These are phyloP conservation scores for Pyrrhoderma noxium DNA, from an alignment of 1,284 basidiomycete genomes.

Conservation along the genomic window DNA sequence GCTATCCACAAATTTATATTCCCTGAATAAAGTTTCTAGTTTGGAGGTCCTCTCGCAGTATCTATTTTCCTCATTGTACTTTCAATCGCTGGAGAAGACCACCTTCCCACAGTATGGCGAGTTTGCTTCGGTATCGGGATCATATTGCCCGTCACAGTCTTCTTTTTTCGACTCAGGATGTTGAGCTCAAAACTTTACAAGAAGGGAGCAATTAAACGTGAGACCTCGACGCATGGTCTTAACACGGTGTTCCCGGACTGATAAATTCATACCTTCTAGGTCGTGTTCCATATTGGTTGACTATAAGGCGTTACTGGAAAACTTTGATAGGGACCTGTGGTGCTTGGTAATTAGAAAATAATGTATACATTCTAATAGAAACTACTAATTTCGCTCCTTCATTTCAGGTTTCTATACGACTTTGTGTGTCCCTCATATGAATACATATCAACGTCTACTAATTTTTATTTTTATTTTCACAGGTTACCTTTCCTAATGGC, in stretches of 20 bases:
- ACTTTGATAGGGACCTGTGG: constrained; percentile 62
- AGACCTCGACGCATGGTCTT: constrained; percentile 20
- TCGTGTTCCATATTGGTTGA: constrained; percentile 56
- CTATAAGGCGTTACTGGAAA: constrained; percentile 63
- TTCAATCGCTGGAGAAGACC: constrained; percentile 54
- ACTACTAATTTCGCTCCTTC: not conserved
- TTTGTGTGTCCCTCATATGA: constrained; percentile 40
- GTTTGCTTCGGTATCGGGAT: constrained; percentile 70
- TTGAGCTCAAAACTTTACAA: constrained; percentile 60
- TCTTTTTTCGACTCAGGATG: constrained; percentile 69
- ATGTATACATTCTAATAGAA: not conserved
- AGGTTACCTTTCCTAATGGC: constrained; percentile 71
- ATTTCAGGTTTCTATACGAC: constrained; percentile 63
- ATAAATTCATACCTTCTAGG: constrained; percentile 27
- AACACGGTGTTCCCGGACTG: not conserved
- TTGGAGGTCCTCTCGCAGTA: constrained; percentile 65
- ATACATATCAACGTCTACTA: not conserved
- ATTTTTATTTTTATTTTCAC: too few relatives aligned
- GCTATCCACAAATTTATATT: not conserved
- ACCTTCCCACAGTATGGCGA: constrained; percentile 69
- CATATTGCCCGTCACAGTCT: constrained; percentile 60
- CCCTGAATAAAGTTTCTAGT: constrained; percentile 28
- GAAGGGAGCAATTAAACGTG: constrained; percentile 58
- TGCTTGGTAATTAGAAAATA: constrained; percentile 41
- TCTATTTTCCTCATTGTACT: constrained; percentile 69